Evolutionary conservation across 2,329 filamentous ascomycete genomes (phyloP).

Genomic region (Fusarium praegraminearum): DNA sequence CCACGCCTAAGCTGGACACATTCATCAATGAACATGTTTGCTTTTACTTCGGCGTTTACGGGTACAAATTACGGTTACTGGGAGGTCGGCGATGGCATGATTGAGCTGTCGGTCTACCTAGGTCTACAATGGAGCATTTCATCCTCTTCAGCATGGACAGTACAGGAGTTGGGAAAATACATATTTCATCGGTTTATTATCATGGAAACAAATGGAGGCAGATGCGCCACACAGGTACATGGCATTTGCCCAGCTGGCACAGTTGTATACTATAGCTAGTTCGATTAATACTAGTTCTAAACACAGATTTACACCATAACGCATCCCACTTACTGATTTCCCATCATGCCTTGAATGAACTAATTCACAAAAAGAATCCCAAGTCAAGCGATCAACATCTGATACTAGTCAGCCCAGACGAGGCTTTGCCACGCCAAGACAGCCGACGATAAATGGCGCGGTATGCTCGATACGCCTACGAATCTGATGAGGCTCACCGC

Average conservation of each 20-base stretch:
- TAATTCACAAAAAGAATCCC: background rate
- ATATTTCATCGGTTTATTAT: constrained; percentile 17
- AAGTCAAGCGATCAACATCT: background rate
- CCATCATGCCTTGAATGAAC: background rate
- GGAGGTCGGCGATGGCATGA: constrained; percentile 17
- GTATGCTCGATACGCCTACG: constrained; percentile 32
- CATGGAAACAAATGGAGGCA: constrained; percentile 15
- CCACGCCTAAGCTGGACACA: constrained; percentile 46
- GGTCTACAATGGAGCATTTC: constrained; percentile 36
- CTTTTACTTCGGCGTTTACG: constrained; percentile 42
- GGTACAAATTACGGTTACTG: constrained; percentile 18
- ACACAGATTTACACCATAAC: constrained; percentile 9
- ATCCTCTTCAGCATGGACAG: constrained; percentile 29
- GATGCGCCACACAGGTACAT: constrained; percentile 6
- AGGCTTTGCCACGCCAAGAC: constrained; percentile 42
- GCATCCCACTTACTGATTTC: background rate
- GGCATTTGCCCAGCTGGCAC: constrained; percentile 25
- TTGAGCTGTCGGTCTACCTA: constrained; percentile 20
- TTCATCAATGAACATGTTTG: constrained; percentile 3
- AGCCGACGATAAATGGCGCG: constrained; percentile 37
- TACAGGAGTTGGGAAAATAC: constrained; percentile 42
- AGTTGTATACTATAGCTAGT: constrained; percentile 31
- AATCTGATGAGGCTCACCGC: constrained; percentile 33
- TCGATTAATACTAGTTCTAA: constrained; percentile 20
- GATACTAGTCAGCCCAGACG: constrained; percentile 18